Percentiles rank a stretch among this genome's conserved stretches.
Conservation (phyloP, 108 stramenopile genomes). For the Aurantiochytrium sp. region DNA sequence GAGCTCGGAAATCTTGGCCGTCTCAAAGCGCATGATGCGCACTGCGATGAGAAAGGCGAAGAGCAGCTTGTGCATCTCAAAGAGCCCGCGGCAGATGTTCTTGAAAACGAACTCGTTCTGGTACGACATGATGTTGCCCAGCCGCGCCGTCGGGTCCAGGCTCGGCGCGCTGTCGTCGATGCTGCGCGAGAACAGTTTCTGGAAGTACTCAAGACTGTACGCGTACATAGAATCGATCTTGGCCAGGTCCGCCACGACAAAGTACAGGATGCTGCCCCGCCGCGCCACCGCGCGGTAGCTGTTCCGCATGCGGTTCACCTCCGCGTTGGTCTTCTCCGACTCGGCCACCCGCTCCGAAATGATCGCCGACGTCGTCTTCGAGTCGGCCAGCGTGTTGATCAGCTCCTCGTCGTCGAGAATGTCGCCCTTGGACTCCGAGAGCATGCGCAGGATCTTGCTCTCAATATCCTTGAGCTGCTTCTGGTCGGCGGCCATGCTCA, state of each 20-base stretch:
- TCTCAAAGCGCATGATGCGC: not conserved
- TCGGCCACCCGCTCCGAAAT: constrained; percentile 42
- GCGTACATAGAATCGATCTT: constrained; percentile 46
- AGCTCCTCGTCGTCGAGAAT: constrained; percentile 45
- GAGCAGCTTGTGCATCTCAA: constrained; percentile 34
- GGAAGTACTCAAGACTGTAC: constrained; percentile 47
- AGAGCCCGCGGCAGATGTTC: constrained; percentile 45
- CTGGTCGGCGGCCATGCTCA: constrained; percentile 45
- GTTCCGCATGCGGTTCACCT: constrained; percentile 42
- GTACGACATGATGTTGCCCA: constrained; percentile 39
- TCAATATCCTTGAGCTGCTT: constrained; percentile 37
- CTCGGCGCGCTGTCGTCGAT: constrained; percentile 36
- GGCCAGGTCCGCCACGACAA: constrained; percentile 46
- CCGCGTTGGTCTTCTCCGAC: constrained; percentile 36
- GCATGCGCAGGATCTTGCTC: not conserved
- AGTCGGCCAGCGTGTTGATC: constrained; percentile 39
- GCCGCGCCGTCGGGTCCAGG: constrained; percentile 12
- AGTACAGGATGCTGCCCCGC: constrained; percentile 48
- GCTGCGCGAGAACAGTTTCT: not conserved
- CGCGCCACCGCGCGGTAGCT: constrained; percentile 40
- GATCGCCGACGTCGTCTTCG: constrained; percentile 39
- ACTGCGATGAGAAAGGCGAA: constrained; percentile 22
- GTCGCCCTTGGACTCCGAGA: constrained; percentile 19
- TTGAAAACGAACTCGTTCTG: constrained; percentile 35
- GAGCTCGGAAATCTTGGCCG: not conserved